Base-by-base conservation (phyloP, 139 green algal species). In the Diplosphaera chodatii region DNA sequence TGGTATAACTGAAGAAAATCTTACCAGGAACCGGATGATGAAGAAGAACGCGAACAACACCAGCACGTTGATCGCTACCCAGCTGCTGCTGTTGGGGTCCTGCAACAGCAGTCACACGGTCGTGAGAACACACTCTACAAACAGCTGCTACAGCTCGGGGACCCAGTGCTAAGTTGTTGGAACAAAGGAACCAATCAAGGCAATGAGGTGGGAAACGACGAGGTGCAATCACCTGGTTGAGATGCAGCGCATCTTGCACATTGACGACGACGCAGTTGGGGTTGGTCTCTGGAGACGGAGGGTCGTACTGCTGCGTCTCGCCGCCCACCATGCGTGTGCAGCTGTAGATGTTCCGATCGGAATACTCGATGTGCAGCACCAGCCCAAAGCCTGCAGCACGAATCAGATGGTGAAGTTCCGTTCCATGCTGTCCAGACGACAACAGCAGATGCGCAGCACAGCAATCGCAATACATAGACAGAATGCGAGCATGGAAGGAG, bases 331-430 rank as follows among this genome's bases (percentile, higher is more conserved):
- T 31, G 25, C 18, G 25, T 32, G 59, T 32, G 27, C 59, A 33
- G 25, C n/a, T 64, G 70, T 75, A 75, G n/a, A 75, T 31, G 21
- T 28, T 63, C 6, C 70, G 62, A 20, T 41, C 62, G 6, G 32
- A 30, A 55, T 68, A 75, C 34, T 75, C 70, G 33, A 75, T 75
- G 34, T 75, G 70, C 27, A 69, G 32, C 4, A 69, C 27, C 32
- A 69, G 70, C 22, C 70, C 62, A 37, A 63, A 75, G 5, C 70
- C 68, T 71, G 67, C 67, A 28, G 13, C 21, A 48, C 37, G 6
- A 10, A 48, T 48, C 37, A 48, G 37, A 48, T n/a, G n/a, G n/a
- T n/a, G n/a, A n/a, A n/a, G n/a, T n/a, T n/a, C n/a, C n/a, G n/a
- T n/a, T n/a, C n/a, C n/a, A n/a, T n/a, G n/a, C n/a, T n/a, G n/a